These are phyloP conservation scores for Penicillium brevicompactum DNA, from an alignment of 2,329 filamentous ascomycete species.

Conservation along the genomic window DNA sequence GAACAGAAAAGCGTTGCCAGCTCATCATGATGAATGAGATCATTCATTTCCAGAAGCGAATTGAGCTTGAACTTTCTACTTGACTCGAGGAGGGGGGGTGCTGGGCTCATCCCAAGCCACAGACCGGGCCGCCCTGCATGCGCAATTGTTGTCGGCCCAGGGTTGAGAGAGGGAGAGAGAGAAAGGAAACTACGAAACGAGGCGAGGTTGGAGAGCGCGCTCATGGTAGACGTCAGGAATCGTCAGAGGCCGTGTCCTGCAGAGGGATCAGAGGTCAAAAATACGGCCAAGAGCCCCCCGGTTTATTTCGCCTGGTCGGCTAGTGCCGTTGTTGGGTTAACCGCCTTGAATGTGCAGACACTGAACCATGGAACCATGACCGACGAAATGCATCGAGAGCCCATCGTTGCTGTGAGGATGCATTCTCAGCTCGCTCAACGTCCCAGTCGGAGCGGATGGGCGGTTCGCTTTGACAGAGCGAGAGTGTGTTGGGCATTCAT, in stretches of 20 bases:
- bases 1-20: conserved; percentile 18
- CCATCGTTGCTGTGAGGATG: background rate
- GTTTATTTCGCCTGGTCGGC: conserved; percentile 1
- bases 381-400: background rate
- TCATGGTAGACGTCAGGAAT: background rate
- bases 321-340: conserved; percentile 8
- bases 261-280: conserved; percentile 8
- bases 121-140: conserved; percentile 35
- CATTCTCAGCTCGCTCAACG: background rate
- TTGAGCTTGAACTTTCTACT: background rate
- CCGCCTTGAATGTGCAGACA: conserved; percentile 7
- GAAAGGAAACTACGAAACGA: conserved; percentile 2
- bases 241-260: background rate
- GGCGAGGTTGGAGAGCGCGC: background rate
- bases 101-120: conserved; percentile 11
- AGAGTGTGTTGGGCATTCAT: conserved; percentile 44
- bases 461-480: conserved; percentile 37
- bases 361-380: background rate
- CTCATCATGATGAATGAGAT: conserved; percentile 9
- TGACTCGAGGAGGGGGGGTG: background rate
- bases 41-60: conserved; percentile 1
- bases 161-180: background rate
- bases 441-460: conserved; percentile 5
- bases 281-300: conserved; percentile 8
- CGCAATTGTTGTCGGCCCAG: conserved; percentile 19